Evolutionary conservation across 2,329 filamentous ascomycete genomes (phyloP), one percentile per base, ranked within the genome.

Genomic region (Aquanectria penicillioides): DNA sequence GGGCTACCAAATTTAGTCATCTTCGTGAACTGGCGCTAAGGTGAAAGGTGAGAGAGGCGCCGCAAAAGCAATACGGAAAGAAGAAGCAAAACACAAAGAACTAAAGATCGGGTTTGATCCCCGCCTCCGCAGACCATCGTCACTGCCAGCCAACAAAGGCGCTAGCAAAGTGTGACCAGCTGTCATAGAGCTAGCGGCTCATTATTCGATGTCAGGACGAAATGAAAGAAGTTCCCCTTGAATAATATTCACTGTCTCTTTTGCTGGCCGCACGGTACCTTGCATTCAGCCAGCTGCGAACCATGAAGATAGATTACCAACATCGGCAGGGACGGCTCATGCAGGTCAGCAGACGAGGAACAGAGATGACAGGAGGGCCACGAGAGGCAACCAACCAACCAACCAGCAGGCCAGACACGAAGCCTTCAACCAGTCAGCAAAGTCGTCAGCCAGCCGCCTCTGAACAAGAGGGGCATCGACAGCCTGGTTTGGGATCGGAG

Each of bases 41-140:
- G 17, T 36, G 26, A 33, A 40, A 31, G 52, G n/a, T 43, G 44
- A 52, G 51, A 44, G n/a, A n/a, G 52, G 33, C 43, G 61, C 53
- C 47, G 40, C 40, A 59, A 54, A 63, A 58, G 46, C 60, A 61
- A 60, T 18, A 44, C 41, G 49, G 41, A 28, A 55, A 28, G 38
- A 51, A 59, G 65, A 69, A 64, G 53, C 57, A 67, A 66, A 36
- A 31, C 52, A 61, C 33, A 41, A 28, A 29, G 20, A 46, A 22
- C 23, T 15, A 26, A 34, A 61, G 59, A 62, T 68, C 59, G 47
- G 20, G 33, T 48, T 38, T 34, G 57, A 67, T 65, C 62, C 58
- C 66, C 23, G 31, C 48, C 61, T 38, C 40, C 47, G 47, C 54
- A 61, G 41, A 25, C 46, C 43, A 40, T 57, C 38, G 31, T 38